Percentiles rank a stretch among this genome's conserved stretches.
These are phyloP conservation scores for Arxiozyma slooffiae DNA, from an alignment of 1,139 yeast genomes.

Conservation along the genomic window DNA sequence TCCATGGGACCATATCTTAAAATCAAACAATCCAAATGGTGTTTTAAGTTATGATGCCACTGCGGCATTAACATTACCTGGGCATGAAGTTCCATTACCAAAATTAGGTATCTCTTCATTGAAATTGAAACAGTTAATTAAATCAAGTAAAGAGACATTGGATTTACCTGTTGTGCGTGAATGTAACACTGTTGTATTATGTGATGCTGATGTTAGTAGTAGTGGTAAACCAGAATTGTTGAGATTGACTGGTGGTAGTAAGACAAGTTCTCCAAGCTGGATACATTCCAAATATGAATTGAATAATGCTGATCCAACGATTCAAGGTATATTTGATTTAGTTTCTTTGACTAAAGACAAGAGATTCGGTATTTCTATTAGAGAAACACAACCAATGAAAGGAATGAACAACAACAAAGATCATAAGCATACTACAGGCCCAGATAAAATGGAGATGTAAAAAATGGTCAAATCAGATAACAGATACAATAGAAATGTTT, in stretches of 20 bases:
- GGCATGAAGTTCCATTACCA: slow-evolving; percentile 64
- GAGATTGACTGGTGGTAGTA: slow-evolving; percentile 70
- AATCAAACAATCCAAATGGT: slow-evolving; percentile 55
- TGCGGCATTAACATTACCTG: slow-evolving; percentile 55
- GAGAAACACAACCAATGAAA: slow-evolving; percentile 50
- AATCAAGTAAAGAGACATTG: slow-evolving; percentile 40
- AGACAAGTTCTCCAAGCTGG: slow-evolving; percentile 68
- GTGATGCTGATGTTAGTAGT: slow-evolving; percentile 35
- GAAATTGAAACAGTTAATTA: slow-evolving; percentile 54
- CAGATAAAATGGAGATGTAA: slow-evolving; percentile 15
- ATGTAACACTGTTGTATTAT: slow-evolving; percentile 58
- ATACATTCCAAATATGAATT: slow-evolving; percentile 66
- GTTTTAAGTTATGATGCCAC: slow-evolving; percentile 53
- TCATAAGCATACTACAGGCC: slow-evolving; percentile 6
- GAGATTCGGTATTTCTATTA: slow-evolving; percentile 56
- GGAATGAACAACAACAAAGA: slow-evolving; percentile 9
- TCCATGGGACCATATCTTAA: slow-evolving; percentile 55
- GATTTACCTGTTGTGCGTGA: slow-evolving; percentile 61
- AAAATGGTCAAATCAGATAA: neutral
- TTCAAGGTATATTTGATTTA: slow-evolving; percentile 45
- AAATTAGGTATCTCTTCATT: slow-evolving; percentile 57
- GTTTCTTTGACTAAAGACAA: slow-evolving; percentile 51
- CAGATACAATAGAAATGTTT: neutral
- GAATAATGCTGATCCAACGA: slow-evolving; percentile 34
- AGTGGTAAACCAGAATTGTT: slow-evolving; percentile 50